Evolutionary conservation across 2,329 filamentous ascomycete species (phyloP).

Genomic region (Ophiocordyceps camponoti-floridani): DNA sequence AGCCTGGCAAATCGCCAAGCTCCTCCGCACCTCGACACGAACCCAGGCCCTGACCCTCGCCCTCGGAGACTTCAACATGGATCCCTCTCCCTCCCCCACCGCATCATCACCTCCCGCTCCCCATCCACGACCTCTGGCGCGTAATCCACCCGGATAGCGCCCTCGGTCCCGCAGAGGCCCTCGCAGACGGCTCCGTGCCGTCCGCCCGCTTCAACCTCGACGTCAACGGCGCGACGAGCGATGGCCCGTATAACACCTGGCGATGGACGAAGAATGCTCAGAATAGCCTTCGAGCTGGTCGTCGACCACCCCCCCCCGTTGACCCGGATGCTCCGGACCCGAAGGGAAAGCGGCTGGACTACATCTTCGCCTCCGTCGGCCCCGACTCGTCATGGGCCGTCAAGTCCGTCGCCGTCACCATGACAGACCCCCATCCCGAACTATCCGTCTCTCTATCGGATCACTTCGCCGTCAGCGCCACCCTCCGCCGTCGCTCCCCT

Average conservation of each 20-base stretch:
- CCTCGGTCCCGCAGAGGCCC: constrained; percentile 52
- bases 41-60: constrained; percentile 70
- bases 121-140: constrained; percentile 71
- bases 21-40: constrained; percentile 66
- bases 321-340: constrained; percentile 50
- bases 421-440: constrained; percentile 65
- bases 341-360: constrained; percentile 76
- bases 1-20: constrained; percentile 85
- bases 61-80: constrained; percentile 91
- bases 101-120: constrained; percentile 64
- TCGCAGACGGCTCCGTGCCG: constrained; percentile 47
- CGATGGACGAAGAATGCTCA: constrained; percentile 61
- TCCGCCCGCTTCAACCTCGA: constrained; percentile 60
- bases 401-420: constrained; percentile 51
- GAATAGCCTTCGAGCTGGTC: constrained; percentile 44
- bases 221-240: constrained; percentile 75
- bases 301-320: constrained; percentile 29
- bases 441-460: constrained; percentile 80
- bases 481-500: constrained; percentile 34
- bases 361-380: constrained; percentile 64
- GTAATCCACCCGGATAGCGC: constrained; percentile 70
- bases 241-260: constrained; percentile 82
- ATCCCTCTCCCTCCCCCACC: constrained; percentile 76
- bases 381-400: constrained; percentile 44
- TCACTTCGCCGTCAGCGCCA: constrained; percentile 81